These are phyloP conservation scores for Leishmania turanica DNA, from an alignment of 208 protist species.

Conservation along the genomic window DNA sequence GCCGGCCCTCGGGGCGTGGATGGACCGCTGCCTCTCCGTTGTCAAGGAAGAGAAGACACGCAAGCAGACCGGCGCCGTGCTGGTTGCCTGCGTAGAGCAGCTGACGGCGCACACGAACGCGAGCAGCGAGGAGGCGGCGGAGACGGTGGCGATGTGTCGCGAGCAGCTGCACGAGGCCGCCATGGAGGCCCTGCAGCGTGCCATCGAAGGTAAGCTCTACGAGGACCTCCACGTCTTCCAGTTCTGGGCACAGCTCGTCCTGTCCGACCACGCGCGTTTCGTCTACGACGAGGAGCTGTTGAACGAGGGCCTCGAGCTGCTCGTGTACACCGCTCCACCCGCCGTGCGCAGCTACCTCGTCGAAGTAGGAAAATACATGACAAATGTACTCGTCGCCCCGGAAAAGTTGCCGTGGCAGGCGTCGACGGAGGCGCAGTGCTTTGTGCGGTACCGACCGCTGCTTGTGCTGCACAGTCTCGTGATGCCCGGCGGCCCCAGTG, in stretches of 20 bases:
- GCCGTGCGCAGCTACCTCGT: constrained; percentile 59
- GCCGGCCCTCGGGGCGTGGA: constrained; percentile 52
- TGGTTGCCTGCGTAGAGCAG: constrained; percentile 34
- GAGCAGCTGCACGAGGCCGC: constrained; percentile 51
- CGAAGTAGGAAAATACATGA: constrained; percentile 51
- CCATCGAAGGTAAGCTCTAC: constrained; percentile 60
- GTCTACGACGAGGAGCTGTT: constrained; percentile 75
- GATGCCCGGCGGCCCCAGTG: constrained; percentile 16
- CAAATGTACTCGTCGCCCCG: constrained; percentile 17
- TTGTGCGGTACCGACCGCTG: constrained; percentile 69
- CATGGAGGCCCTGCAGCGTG: constrained; percentile 43
- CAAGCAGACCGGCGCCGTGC: constrained; percentile 47
- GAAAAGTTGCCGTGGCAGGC: constrained; percentile 18
- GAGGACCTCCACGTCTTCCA: constrained; percentile 72
- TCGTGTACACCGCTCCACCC: constrained; percentile 18
- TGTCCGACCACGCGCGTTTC: constrained; percentile 52
- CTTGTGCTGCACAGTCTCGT: constrained; percentile 35
- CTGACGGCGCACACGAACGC: constrained; percentile 19
- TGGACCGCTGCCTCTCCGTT: constrained; percentile 70
- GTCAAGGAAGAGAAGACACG: constrained; percentile 71
- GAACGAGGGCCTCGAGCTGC: constrained; percentile 62
- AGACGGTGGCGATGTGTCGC: constrained; percentile 20
- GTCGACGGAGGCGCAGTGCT: constrained; percentile 16
- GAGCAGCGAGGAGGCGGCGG: constrained; percentile 10
- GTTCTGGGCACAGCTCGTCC: constrained; percentile 75